Evolutionary conservation across 345 rosid genomes (phyloP), one percentile per base, ranked within the genome.

Genomic region (Moricandia arvensis): DNA sequence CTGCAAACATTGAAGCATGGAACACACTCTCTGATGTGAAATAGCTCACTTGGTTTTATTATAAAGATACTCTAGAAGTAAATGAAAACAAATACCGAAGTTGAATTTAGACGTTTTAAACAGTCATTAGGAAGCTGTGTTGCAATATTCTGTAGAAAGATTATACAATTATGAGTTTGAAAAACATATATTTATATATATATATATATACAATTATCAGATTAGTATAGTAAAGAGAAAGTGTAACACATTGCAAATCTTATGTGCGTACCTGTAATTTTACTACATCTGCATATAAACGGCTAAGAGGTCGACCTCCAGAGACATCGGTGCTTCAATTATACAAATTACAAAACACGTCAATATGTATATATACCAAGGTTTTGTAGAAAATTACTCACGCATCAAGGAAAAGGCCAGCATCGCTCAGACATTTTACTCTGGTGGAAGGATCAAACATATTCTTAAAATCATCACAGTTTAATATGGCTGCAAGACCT

Each of bases 401-500:
- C 99, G 86, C 80, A 7, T 95, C 99, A n/a, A 95, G 94, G 79
- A 95, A 95, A 61, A 90, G 73, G 65, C 99, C 99, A 8, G 91
- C 99, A 75, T 95, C 99, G 80, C 97, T 92, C 63, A 95, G 77
- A 85, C 99, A 95, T 83, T 95, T 95, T 21, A 95, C 97, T 85
- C 58, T 86, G 1, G 82, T 89, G 47, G 65, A 80, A 69, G 75
- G 33, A 15, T 87, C 82, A 67, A 92, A 89, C 75, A 95, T 53
- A 79, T 75, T 72, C 60, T 89, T 81, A 31, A 95, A 95, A 78
- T 89, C 88, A 59, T 95, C 97, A 61, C 97, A 90, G 18, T 90
- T 96, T 63, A 95, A 77, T 78, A 90, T 88, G 41, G 88, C 72
- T 13, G 99, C 99, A 27, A 95, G 79, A 63, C 97, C 99, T 49